phyloP scores from a whole-genome alignment of 2,329 filamentous ascomycete genomes.

The Dryadomyces quercus-mongolicae region DNA sequence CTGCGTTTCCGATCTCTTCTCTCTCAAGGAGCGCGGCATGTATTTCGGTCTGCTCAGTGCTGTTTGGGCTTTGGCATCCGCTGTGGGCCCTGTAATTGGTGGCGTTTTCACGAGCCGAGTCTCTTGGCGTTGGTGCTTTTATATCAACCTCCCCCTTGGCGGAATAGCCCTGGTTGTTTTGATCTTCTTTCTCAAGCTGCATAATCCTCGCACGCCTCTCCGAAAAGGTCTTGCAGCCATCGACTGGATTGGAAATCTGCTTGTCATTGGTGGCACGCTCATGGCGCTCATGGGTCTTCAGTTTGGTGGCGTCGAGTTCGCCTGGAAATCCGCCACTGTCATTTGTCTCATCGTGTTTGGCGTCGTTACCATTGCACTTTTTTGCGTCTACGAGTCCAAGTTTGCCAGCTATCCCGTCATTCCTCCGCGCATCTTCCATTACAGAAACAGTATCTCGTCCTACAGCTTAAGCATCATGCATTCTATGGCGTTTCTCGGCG shows the following conservation, averaged over 20 bases:
- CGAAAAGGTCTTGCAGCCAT: constrained; percentile 49
- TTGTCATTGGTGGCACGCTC: neutral
- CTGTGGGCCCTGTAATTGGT: constrained; percentile 4
- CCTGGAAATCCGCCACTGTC: constrained; percentile 64
- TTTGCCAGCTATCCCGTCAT: constrained; percentile 67
- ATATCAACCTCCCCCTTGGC: constrained; percentile 11
- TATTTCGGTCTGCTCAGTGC: constrained; percentile 1
- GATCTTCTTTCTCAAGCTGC: constrained; percentile 53
- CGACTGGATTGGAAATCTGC: constrained; percentile 38
- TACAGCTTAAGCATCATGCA: constrained; percentile 65
- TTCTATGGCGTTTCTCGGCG: constrained; percentile 53
- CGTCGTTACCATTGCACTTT: constrained; percentile 38
- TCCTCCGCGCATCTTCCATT: constrained; percentile 56
- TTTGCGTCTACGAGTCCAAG: constrained; percentile 60
- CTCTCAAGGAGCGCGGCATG: constrained; percentile 2
- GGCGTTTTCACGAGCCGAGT: constrained; percentile 1
- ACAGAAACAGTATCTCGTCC: constrained; percentile 51
- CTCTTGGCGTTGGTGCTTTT: neutral
- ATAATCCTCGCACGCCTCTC: constrained; percentile 53
- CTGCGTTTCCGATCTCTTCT: constrained; percentile 32
- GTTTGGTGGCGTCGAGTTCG: constrained; percentile 62
- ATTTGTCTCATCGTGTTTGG: constrained; percentile 45
- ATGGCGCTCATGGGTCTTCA: constrained; percentile 54
- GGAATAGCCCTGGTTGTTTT: constrained; percentile 32
- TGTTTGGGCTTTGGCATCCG: constrained; percentile 3